phyloP scores from a whole-genome alignment of 163 green algal species.

The Prototheca cutis region DNA sequence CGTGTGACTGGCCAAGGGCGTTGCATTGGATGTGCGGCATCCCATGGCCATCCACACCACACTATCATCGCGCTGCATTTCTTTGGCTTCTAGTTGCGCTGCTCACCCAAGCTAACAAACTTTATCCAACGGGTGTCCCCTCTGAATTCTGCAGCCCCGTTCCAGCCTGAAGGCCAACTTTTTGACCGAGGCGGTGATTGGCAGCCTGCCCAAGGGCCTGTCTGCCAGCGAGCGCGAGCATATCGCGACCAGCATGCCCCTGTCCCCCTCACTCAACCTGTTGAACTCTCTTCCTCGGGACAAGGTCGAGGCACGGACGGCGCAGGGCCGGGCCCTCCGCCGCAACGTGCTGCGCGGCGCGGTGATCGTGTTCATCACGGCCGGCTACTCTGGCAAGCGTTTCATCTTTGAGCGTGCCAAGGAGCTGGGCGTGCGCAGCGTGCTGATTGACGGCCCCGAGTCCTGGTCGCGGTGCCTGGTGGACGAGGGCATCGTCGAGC shows the following conservation, averaged over 20 bases:
- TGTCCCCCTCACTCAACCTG: constrained; percentile 53
- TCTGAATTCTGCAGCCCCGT: too few relatives aligned
- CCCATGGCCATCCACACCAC: too few relatives aligned
- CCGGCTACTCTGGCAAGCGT: constrained; percentile 53
- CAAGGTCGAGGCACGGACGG: constrained; percentile 1
- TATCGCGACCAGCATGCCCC: constrained; percentile 40
- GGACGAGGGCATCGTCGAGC: constrained; percentile 65
- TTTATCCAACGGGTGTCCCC: too few relatives aligned
- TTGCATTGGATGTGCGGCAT: too few relatives aligned
- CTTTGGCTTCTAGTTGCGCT: too few relatives aligned
- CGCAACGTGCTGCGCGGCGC: constrained; percentile 66
- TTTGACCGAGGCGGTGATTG: constrained; percentile 51
- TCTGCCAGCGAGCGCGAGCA: constrained; percentile 42
- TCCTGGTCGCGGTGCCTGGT: constrained; percentile 63
- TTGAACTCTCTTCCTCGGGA: constrained; percentile 48
- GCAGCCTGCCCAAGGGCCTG: constrained; percentile 60
- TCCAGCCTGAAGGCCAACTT: constrained; percentile 43
- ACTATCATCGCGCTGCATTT: too few relatives aligned
- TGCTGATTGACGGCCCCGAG: constrained; percentile 78
- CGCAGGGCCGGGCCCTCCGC: constrained; percentile 42
- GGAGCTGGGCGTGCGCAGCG: constrained; percentile 61
- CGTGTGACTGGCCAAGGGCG: too few relatives aligned
- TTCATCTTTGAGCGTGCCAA: constrained; percentile 58
- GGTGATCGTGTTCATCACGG: constrained; percentile 80
- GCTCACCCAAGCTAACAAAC: too few relatives aligned